Base-by-base conservation (phyloP, 768 basidiomycete genomes). In the Hypsizygus marmoreus region DNA sequence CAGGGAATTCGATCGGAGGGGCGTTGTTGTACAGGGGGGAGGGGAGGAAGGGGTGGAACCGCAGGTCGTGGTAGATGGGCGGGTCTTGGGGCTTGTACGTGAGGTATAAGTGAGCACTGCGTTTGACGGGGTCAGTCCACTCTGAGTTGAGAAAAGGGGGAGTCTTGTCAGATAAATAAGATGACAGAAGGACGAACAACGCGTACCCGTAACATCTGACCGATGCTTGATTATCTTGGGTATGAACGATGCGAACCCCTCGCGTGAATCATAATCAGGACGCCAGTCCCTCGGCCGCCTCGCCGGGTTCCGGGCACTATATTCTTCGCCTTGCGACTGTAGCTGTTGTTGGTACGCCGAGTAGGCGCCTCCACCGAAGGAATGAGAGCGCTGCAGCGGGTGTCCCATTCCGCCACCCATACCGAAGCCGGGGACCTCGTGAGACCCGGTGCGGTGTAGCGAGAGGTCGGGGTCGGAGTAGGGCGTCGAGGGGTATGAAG, bases 31-130 rank as follows among this genome's bases (percentile, higher is more conserved):
- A n/a, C n/a, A n/a, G 30, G 25, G 42, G 25, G 14, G 56, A 19
- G 7, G 59, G 49, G 4, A 55, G 33, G 37, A 64, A 47, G 2
- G 74, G 70, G 14, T 70, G 60, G 1, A 55, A 56, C 12, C 82
- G 80, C 12, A 86, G 59, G 60, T 86, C 82, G 55, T 72, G 72
- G 43, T 66, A 61, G 20, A 81, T 60, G 3, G 75, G 66, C 0
- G 76, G 69, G 12, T 63, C 51, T 1, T 56, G 32, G 8, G 61
- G 47, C 8, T 55, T 50, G 48, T 61, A 69, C 1, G 51, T 49
- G 2, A 74, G 53, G 4, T 69, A 59, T 0, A 65, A 59, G 31
- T 69, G 64, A 1, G 68, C 52, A 0, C 31, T 50, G 2, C 71
- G 65, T 26, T 62, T 66, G 2, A 60, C 46, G 0, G 61, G 43